Evolutionary conservation across 1,284 basidiomycete genomes (phyloP).

Genomic region (Salmacisia buchloeana): DNA sequence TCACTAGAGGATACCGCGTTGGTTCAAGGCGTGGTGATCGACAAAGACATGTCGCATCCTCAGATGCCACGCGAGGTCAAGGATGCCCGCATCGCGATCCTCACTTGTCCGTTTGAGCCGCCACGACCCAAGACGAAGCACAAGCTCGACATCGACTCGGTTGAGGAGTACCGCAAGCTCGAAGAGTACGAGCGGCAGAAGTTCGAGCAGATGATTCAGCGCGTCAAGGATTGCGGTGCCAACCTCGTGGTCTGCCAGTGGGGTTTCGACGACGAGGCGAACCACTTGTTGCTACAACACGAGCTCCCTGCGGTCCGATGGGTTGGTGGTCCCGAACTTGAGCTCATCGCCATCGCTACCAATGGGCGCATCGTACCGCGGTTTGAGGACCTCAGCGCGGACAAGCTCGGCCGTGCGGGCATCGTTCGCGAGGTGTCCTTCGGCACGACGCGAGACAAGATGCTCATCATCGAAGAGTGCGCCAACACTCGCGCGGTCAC

Average conservation of each 20-base stretch:
- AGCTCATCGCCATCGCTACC: constrained; percentile 97
- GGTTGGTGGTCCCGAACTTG: constrained; percentile 98
- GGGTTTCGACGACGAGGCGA: constrained; percentile 99
- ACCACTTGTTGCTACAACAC: constrained; percentile 95
- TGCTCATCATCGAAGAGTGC: constrained; percentile 98
- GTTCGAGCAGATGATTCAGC: constrained; percentile 93
- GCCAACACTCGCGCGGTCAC: constrained; percentile 95
- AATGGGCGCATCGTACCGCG: constrained; percentile 96
- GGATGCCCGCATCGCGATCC: constrained; percentile 88
- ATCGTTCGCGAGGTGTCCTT: constrained; percentile 89
- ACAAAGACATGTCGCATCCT: constrained; percentile 99
- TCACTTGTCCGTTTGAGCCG: constrained; percentile 98
- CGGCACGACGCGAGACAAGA: constrained; percentile 95
- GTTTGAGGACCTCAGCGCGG: constrained; percentile 86
- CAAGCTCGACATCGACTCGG: constrained; percentile 92
- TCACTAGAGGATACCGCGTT: constrained; percentile 87
- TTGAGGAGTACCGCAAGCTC: constrained; percentile 96
- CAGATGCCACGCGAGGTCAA: constrained; percentile 87
- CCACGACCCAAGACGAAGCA: constrained; percentile 99
- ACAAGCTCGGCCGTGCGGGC: constrained; percentile 88
- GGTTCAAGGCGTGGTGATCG: constrained; percentile 91
- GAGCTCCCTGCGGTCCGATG: constrained; percentile 95
- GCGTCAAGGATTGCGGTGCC: constrained; percentile 94
- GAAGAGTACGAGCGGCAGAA: constrained; percentile 92
- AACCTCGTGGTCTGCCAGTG: constrained; percentile 99